Base-by-base conservation (phyloP, 148 eudicot species). In the Talinum fruticosum region DNA sequence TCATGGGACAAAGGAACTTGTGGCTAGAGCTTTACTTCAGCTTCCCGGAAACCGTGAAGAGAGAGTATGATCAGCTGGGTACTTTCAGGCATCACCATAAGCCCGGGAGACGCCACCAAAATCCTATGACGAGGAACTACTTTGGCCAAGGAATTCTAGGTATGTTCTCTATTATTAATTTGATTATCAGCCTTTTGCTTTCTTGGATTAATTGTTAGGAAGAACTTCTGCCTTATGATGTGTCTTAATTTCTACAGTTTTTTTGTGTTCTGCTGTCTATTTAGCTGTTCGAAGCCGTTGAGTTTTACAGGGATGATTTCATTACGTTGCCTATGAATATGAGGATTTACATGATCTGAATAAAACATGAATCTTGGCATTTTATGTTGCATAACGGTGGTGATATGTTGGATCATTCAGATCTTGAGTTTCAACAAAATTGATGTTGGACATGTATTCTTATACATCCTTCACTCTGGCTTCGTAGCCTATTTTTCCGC, bases 41-140 rank as follows among this genome's bases (percentile, higher is more conserved):
- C 61, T 79, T 89, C 64, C 65, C 57, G 24, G 79, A 76, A 47
- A 23, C 32, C 53, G 77, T 87, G 75, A 84, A 73, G 72, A 83
- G 51, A 8, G 87, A 91, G 79, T 93, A 88, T 83, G 89, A 87
- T 80, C 82, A 72, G 35, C 72, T 93, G 84, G 80, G 77, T 72
- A 70, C 51, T 64, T 81, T 73, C 62, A 80, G 78, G 76, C 78
- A 66, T 76, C 85, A 86, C 6, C 57, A 51, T 33, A 79, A 84
- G 65, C 73, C 78, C 66, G 72, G 61, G 74, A 53, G 44, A 2
- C 66, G 84, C 37, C 61, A 76, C 34, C 84, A 79, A 73, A 75
- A 74, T 75, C 72, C 78, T 65, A 66, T 66, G 49, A 87, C 69
- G 83, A 76, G 30, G 75, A 81, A 81, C 4, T 29, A 19, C 65